Evolutionary conservation across 2,329 filamentous ascomycete genomes (phyloP), one percentile per base, ranked within the genome.

Genomic region (Paracorniculantispora psalliotae): DNA sequence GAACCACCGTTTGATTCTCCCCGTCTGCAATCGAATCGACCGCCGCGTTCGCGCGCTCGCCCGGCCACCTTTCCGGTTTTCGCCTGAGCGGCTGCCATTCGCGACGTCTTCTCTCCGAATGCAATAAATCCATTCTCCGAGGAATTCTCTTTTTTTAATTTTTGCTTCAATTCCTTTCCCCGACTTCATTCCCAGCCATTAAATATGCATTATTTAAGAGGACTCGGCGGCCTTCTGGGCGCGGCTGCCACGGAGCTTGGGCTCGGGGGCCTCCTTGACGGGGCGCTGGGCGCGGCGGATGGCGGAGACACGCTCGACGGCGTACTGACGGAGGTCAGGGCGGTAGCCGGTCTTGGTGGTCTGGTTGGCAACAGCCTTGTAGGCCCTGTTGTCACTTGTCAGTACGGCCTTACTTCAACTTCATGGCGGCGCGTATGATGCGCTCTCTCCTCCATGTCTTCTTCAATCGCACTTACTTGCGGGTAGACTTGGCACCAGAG

Each of bases 291-390:
- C 86, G 72, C 82, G 81, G 77, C 88, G 89, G 81, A 96, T 84
- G 71, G 92, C 91, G 71, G 88, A 92, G 73, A 89, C 91, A 72
- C 94, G 91, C 77, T 91, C 81, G 71, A 97, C 87, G 69, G 93
- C 92, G 71, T 82, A 81, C 71, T 84, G 79, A 68, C 88, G 88
- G 77, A 92, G 83, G 75, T 93, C 90, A 70, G 83, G 71, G 69
- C 90, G 90, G 88, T 97, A 99, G 73, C 87, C 85, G 74, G 84
- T 83, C 86, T 91, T 92, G 76, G 91, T 89, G 69, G 87, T 86
- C 75, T 82, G 81, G 81, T 85, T 89, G 79, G 92, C 92, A 75
- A 97, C 86, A 70, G 84, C 83, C 81, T 89, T 90, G 87, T 92
- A 97, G 80, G 89, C 88, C 85, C 91, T 94, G 66, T 1, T 53